A percentile compares a stretch with the other conserved stretches of the same genome.
Conservation (phyloP, 2,329 filamentous ascomycete species). For the Phoma sp. region DNA sequence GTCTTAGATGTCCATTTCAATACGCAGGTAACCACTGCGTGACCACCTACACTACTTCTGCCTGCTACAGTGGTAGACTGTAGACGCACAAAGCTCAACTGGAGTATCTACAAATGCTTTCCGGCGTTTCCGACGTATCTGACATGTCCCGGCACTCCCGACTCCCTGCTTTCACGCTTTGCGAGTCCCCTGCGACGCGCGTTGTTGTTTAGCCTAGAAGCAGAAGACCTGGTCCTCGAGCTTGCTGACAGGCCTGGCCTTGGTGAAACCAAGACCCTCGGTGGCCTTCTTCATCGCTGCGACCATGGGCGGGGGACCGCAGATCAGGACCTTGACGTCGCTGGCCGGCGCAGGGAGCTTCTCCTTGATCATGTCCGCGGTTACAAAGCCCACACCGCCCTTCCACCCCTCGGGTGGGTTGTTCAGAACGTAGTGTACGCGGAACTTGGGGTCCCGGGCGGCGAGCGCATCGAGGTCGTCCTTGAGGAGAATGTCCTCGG, state of each 20-base stretch:
- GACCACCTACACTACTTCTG: too few relatives aligned
- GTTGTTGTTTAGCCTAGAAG: conserved; percentile 65
- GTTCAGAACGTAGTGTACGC: conserved; percentile 94
- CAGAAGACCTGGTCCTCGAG: conserved; percentile 97
- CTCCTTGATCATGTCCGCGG: conserved; percentile 91
- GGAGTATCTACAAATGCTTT: not conserved
- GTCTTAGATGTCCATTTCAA: too few relatives aligned
- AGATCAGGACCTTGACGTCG: conserved; percentile 93
- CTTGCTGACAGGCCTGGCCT: conserved; percentile 95
- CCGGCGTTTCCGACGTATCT: not conserved
- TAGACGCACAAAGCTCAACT: not conserved
- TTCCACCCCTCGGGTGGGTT: conserved; percentile 92
- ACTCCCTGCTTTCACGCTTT: too few relatives aligned
- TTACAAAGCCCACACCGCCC: conserved; percentile 94
- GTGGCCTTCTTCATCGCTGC: conserved; percentile 96
- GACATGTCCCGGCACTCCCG: not conserved
- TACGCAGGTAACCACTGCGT: too few relatives aligned
- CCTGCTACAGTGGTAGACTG: too few relatives aligned
- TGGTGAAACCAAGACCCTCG: conserved; percentile 86
- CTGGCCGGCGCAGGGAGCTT: conserved; percentile 80
- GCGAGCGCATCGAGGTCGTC: conserved; percentile 86
- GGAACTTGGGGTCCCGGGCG: conserved; percentile 79
- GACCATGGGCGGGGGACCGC: conserved; percentile 96
- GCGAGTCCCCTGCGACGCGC: not conserved
- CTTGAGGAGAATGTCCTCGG: conserved; percentile 89